phyloP scores from a whole-genome alignment of 225 moss, liverwort and hornwort genomes.

The Pseudisothecium myosuroides region DNA sequence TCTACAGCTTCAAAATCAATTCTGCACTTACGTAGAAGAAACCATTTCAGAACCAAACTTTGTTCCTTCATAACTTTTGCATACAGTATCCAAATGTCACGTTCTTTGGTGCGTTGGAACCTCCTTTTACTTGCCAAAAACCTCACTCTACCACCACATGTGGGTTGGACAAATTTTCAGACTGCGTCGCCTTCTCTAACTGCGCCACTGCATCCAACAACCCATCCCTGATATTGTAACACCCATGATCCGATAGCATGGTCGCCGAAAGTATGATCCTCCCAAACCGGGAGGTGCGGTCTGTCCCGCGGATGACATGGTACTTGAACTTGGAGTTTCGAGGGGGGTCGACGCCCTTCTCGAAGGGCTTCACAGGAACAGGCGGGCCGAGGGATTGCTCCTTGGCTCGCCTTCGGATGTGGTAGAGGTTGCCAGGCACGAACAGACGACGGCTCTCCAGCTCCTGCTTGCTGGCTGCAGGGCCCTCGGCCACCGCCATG shows the following conservation, averaged over 20 bases:
- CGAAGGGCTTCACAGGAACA: not conserved
- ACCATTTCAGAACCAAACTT: no score
- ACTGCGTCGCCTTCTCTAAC: no score
- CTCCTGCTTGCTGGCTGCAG: slow-evolving; percentile 2
- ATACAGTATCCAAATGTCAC: no score
- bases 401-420: not conserved
- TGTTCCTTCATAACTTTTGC: no score
- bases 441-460: slow-evolving; percentile 12
- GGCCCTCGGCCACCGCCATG: slow-evolving; percentile 6
- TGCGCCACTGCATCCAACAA: not conserved
- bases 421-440: slow-evolving; percentile 12
- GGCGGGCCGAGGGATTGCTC: not conserved
- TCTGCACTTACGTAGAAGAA: no score
- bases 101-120: no score
- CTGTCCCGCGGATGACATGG: slow-evolving; percentile 27
- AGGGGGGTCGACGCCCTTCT: not conserved
- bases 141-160: not conserved
- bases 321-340: slow-evolving; percentile 4
- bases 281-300: slow-evolving; percentile 25
- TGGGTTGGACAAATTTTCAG: not conserved
- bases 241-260: slow-evolving; percentile 47
- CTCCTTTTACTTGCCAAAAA: no score
- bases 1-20: no score
- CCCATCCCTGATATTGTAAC: not conserved
- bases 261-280: slow-evolving; percentile 44